Percentiles rank a stretch among this genome's conserved stretches.
These are phyloP conservation scores for Musa beccarii DNA, from an alignment of 176 grass and related monocot species.

Conservation along the genomic window DNA sequence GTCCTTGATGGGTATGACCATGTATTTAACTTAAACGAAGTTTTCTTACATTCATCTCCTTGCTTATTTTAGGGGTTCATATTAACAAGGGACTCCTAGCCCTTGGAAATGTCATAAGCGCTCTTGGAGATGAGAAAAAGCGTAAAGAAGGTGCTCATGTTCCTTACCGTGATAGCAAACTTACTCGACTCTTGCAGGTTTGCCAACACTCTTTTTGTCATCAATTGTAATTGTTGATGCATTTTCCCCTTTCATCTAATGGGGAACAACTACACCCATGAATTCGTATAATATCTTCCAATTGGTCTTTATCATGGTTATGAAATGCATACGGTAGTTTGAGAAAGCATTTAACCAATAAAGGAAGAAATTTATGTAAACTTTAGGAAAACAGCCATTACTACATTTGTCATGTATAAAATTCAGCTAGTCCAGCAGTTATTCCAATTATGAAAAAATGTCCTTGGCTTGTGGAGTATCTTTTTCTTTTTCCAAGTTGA, in stretches of 20 bases:
- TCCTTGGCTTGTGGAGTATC: too few relatives aligned
- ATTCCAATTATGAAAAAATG: too few relatives aligned
- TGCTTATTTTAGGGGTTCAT: conserved; percentile 72
- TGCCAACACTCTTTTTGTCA: background rate
- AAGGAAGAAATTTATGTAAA: too few relatives aligned
- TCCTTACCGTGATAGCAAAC: conserved; percentile 98
- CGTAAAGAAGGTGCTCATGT: conserved; percentile 97
- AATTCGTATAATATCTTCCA: too few relatives aligned
- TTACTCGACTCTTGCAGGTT: conserved; percentile 95
- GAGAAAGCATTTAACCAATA: background rate
- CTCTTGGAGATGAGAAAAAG: conserved; percentile 98
- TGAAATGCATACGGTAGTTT: background rate
- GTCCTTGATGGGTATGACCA: conserved; percentile 4
- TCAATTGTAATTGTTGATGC: background rate
- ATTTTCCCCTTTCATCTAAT: too few relatives aligned
- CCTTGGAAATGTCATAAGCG: conserved; percentile 98
- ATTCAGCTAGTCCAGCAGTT: too few relatives aligned
- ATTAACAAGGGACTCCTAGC: conserved; percentile 96
- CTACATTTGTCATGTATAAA: too few relatives aligned
- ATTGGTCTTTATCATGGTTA: background rate
- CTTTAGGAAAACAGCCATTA: too few relatives aligned
- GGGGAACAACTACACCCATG: too few relatives aligned
- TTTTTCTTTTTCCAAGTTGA: too few relatives aligned
- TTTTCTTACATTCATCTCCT: background rate
- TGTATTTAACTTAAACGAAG: background rate